Evolutionary conservation across 306 rosid genomes (phyloP), one percentile per base, ranked within the genome.

Genomic region (Myrica gale): DNA sequence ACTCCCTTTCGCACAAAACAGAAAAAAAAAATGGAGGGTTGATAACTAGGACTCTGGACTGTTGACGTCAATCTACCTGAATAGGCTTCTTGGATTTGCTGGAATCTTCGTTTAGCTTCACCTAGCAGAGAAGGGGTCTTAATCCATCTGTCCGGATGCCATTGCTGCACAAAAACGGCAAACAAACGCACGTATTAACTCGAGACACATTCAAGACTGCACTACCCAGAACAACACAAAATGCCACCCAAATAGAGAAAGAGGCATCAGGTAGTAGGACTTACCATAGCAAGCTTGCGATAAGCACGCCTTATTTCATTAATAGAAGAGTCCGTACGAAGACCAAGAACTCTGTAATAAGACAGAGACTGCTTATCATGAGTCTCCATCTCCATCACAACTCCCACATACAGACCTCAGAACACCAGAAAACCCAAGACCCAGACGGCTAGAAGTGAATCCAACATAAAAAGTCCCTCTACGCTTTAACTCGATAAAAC

Each of bases 111-210:
- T 42, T 91, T 91, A 45, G 98, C 92, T 76, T 86, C 85, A 21
- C 80, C 84, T 57, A 86, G 48, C 7, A 84, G 62, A 61, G 89
- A 88, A 72, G 98, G 96, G 0, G 79, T 77, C 74, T 81, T 83
- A 20, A 90, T 79, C 88, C 96, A 90, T 66, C 83, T 81, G 84
- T 93, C 98, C 0, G 98, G 98, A 80, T 93, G 98, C 96, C 97
- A 93, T 78, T 74, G 88, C 96, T 91, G 79, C 85, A 82, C 55
- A 21, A 48, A 45, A 77, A 47, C 48, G 13, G 21, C 41, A 74
- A 57, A 11, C 54, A 71, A 26, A 32, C 16, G 13, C 54, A 51
- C 20, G n/a, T 9, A 63, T 69, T 67, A 77, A 42, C 45, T 61
- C 39, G 56, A 45, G n/a, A 46, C 16, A 5, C 67, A 61, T 5